phyloP scores from a whole-genome alignment of 106 monocot genomes.

The Chionographis japonica region DNA sequence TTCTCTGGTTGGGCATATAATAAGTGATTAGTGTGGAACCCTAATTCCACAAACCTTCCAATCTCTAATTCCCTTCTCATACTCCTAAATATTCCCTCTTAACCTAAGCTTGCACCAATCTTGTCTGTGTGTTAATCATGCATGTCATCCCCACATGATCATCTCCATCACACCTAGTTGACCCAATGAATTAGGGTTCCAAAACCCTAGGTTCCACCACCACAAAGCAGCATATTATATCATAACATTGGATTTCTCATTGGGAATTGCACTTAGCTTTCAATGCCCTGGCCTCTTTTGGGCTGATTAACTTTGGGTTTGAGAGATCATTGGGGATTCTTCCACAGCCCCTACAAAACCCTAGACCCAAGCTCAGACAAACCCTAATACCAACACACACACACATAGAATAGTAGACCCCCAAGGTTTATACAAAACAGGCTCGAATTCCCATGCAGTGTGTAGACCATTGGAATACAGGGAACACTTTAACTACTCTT shows the following conservation, averaged over 20 bases:
- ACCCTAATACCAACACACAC: too few relatives aligned
- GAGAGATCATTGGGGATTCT: too few relatives aligned
- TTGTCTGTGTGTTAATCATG: constrained; percentile 21
- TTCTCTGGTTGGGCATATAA: neutral
- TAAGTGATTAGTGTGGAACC: constrained; percentile 1
- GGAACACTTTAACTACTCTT: constrained; percentile 5
- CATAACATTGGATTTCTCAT: neutral
- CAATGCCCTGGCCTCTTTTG: neutral
- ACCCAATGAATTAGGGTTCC: constrained; percentile 10
- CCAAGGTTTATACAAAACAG: neutral
- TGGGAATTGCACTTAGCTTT: constrained; percentile 10
- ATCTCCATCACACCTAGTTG: constrained; percentile 10
- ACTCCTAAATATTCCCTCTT: constrained; percentile 48
- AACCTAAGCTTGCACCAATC: constrained; percentile 28
- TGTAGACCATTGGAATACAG: constrained; percentile 9
- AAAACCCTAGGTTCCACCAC: constrained; percentile 22
- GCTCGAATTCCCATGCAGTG: constrained; percentile 3
- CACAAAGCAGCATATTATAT: neutral
- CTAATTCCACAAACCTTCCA: constrained; percentile 25
- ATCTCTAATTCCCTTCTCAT: constrained; percentile 41
- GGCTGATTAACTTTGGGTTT: too few relatives aligned
- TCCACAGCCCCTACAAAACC: too few relatives aligned
- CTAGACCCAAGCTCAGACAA: too few relatives aligned
- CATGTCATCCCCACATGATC: constrained; percentile 29
- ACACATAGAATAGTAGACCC: too few relatives aligned